Conservation (phyloP, 768 basidiomycete species). For the Boletus rubescentipes region DNA sequence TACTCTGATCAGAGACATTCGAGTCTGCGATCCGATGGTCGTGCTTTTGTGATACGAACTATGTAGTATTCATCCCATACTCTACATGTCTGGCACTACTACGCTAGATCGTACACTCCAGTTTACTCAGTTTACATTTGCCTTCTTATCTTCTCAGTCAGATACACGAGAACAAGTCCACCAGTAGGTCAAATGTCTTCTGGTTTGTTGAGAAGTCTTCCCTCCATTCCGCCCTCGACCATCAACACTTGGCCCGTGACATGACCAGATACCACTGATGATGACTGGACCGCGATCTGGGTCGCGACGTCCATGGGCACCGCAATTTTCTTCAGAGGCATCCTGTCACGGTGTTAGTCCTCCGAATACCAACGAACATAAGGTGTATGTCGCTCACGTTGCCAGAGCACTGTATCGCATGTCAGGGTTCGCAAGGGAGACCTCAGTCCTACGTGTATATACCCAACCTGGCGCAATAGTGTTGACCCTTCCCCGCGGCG, state of each 20-base stretch:
- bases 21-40: too few species aligned
- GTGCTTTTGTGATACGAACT: too few species aligned
- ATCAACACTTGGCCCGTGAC: slow-evolving; percentile 66
- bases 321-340: slow-evolving; percentile 68
- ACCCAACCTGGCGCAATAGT: slow-evolving; percentile 67
- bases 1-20: too few species aligned
- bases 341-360: slow-evolving; percentile 37
- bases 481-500: slow-evolving; percentile 65
- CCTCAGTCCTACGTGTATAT: slow-evolving; percentile 60
- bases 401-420: slow-evolving; percentile 60
- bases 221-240: slow-evolving; percentile 77
- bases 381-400: slow-evolving; percentile 46
- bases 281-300: slow-evolving; percentile 60
- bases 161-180: background rate
- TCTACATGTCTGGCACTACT: too few species aligned
- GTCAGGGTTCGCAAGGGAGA: slow-evolving; percentile 50
- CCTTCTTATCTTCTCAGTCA: too few species aligned
- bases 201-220: slow-evolving; percentile 45
- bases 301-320: slow-evolving; percentile 59
- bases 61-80: too few species aligned
- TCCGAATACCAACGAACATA: background rate
- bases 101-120: too few species aligned
- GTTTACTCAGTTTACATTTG: too few species aligned
- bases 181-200: slow-evolving; percentile 26
- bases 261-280: slow-evolving; percentile 60